These are phyloP conservation scores for Spatholobus suberectus DNA, from an alignment of 306 rosid species.

Conservation along the genomic window DNA sequence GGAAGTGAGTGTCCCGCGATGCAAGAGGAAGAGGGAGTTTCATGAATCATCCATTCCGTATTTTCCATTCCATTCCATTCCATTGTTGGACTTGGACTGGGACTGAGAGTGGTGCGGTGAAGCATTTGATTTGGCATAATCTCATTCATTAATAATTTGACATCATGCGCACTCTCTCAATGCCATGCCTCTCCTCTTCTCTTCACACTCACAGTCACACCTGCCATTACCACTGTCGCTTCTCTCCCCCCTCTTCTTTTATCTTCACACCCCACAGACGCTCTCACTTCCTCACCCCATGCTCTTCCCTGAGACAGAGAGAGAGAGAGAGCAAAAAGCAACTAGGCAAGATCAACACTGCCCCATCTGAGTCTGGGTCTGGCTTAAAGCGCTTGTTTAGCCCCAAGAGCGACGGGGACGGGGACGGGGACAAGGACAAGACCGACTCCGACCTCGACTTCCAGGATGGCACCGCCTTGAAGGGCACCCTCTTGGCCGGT, in stretches of 20 bases:
- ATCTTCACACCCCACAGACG: slow-evolving; percentile 61
- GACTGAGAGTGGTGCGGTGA: too few species aligned
- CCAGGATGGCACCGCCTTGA: slow-evolving; percentile 58
- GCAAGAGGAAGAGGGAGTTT: not conserved
- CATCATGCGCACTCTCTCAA: slow-evolving; percentile 73
- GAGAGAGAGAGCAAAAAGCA: slow-evolving; percentile 63
- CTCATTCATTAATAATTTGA: too few species aligned
- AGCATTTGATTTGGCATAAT: too few species aligned
- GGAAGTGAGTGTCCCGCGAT: not conserved
- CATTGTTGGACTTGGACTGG: not conserved
- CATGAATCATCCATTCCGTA: not conserved
- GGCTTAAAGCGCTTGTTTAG: slow-evolving; percentile 64
- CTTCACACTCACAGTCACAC: slow-evolving; percentile 18
- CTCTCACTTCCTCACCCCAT: slow-evolving; percentile 65
- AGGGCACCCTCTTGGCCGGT: slow-evolving; percentile 87
- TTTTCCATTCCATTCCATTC: not conserved
- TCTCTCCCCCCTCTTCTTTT: slow-evolving; percentile 45
- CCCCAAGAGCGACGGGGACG: slow-evolving; percentile 50
- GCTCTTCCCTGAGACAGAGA: slow-evolving; percentile 81
- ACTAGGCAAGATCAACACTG: slow-evolving; percentile 42
- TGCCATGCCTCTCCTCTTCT: slow-evolving; percentile 60
- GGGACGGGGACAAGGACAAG: not conserved
- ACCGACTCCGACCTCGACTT: slow-evolving; percentile 28
- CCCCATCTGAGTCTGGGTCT: slow-evolving; percentile 68
- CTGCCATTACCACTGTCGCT: slow-evolving; percentile 14